phyloP scores from a whole-genome alignment of 305 asterid genomes.

The Fraxinus platypoda region DNA sequence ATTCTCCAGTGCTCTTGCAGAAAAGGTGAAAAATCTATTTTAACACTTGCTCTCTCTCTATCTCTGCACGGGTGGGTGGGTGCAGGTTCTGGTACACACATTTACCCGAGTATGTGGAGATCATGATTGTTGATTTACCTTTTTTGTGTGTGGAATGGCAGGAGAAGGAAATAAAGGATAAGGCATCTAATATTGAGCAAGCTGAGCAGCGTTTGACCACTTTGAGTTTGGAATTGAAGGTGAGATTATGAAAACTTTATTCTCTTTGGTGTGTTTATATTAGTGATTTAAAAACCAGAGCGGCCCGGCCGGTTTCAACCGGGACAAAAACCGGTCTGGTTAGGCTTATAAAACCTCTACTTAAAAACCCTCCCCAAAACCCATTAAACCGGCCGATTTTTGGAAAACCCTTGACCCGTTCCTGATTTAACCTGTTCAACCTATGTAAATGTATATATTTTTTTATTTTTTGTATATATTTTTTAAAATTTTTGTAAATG shows the following conservation, averaged over 20 bases:
- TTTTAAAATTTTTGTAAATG: too few relatives aligned
- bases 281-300: too few relatives aligned
- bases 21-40: constrained; percentile 55
- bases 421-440: too few relatives aligned
- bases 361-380: too few relatives aligned
- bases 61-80: not conserved
- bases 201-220: constrained; percentile 84
- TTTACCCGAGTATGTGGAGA: constrained; percentile 7
- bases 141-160: constrained; percentile 34
- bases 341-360: too few relatives aligned
- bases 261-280: not conserved
- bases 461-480: too few relatives aligned
- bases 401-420: too few relatives aligned
- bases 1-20: constrained; percentile 58
- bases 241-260: constrained; percentile 24
- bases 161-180: constrained; percentile 82
- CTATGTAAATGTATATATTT: too few relatives aligned
- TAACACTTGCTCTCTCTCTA: constrained; percentile 13
- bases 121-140: constrained; percentile 15
- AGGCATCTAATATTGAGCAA: constrained; percentile 62
- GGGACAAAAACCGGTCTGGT: too few relatives aligned
- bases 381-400: too few relatives aligned
- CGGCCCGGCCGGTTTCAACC: too few relatives aligned
- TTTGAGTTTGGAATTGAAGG: constrained; percentile 78
- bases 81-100: not conserved